Conservation (phyloP, 2,329 filamentous ascomycete genomes). For the Periconia digitata region DNA sequence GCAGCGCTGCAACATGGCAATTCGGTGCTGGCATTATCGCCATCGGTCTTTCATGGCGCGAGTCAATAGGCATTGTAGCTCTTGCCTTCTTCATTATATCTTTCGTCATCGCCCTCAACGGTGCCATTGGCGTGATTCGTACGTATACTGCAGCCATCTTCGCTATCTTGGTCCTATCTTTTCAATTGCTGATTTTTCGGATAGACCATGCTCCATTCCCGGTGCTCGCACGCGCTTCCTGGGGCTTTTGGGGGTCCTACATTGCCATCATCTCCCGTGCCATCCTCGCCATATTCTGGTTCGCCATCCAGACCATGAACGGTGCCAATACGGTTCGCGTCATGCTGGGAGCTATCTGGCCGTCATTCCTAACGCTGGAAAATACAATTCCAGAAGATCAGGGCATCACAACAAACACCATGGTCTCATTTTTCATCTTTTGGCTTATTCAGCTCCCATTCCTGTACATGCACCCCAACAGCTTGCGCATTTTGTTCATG, state of each 20-base stretch:
- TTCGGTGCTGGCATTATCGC: constrained; percentile 45
- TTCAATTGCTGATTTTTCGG: constrained; percentile 22
- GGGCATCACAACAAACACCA: constrained; percentile 59
- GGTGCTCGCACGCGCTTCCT: constrained; percentile 57
- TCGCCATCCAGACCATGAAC: constrained; percentile 67
- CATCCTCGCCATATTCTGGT: constrained; percentile 62
- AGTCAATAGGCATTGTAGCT: constrained; percentile 57
- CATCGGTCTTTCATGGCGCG: constrained; percentile 55
- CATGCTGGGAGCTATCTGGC: constrained; percentile 61
- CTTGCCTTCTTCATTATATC: constrained; percentile 56
- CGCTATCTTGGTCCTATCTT: not conserved
- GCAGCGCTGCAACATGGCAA: constrained; percentile 56
- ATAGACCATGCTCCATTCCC: constrained; percentile 59
- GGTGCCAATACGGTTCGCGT: constrained; percentile 58
- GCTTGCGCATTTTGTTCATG: constrained; percentile 57
- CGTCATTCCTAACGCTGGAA: constrained; percentile 55
- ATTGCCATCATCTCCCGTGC: constrained; percentile 56
- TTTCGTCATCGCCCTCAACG: constrained; percentile 63
- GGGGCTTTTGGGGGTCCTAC: constrained; percentile 61
- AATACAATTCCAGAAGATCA: constrained; percentile 55
- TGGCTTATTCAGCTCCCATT: constrained; percentile 59
- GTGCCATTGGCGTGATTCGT: constrained; percentile 49
- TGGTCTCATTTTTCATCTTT: constrained; percentile 62
- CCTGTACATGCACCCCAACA: constrained; percentile 58
- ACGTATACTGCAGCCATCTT: constrained; percentile 3